Conservation (phyloP, 768 basidiomycete genomes). For the Collybiopsis confluens region DNA sequence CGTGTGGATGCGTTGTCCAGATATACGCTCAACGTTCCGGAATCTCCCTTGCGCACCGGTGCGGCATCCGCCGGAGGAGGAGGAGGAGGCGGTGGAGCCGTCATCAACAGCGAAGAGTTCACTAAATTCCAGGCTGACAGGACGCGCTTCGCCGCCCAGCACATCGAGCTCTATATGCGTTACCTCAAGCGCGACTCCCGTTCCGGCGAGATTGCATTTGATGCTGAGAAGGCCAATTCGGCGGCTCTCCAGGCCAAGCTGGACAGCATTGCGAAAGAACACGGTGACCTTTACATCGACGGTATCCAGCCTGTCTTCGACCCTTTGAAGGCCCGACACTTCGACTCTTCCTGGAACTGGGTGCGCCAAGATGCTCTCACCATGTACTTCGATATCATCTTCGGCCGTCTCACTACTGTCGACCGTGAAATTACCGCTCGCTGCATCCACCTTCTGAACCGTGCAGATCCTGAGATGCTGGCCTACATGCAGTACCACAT, state of each 20-base stretch:
- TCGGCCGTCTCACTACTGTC: slow-evolving; percentile 88
- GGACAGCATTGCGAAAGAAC: slow-evolving; percentile 85
- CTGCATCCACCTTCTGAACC: slow-evolving; percentile 96
- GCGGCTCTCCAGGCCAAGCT: slow-evolving; percentile 76
- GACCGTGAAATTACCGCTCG: slow-evolving; percentile 96
- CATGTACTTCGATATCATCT: slow-evolving; percentile 99
- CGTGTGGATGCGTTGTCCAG: slow-evolving; percentile 86
- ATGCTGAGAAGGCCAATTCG: slow-evolving; percentile 76
- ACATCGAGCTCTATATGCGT: slow-evolving; percentile 95
- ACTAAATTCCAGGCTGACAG: slow-evolving; percentile 94
- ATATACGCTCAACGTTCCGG: slow-evolving; percentile 87
- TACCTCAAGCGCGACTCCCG: slow-evolving; percentile 93
- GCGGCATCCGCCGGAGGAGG: slow-evolving; percentile 58
- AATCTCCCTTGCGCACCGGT: slow-evolving; percentile 71
- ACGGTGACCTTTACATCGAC: slow-evolving; percentile 89
- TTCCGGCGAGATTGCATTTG: slow-evolving; percentile 85
- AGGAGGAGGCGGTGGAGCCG: slow-evolving; percentile 66
- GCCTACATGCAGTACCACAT: slow-evolving; percentile 97
- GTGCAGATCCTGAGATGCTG: slow-evolving; percentile 88
- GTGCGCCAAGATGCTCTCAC: slow-evolving; percentile 92
- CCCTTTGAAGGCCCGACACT: slow-evolving; percentile 92
- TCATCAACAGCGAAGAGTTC: slow-evolving; percentile 98
- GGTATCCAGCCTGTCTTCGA: slow-evolving; percentile 96
- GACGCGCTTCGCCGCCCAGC: slow-evolving; percentile 85
- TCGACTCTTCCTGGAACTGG: slow-evolving; percentile 99